Percentiles rank a stretch among this genome's conserved stretches.
These are phyloP conservation scores for Bipolaris zeicola DNA, from an alignment of 2,329 filamentous ascomycete species.

Conservation along the genomic window DNA sequence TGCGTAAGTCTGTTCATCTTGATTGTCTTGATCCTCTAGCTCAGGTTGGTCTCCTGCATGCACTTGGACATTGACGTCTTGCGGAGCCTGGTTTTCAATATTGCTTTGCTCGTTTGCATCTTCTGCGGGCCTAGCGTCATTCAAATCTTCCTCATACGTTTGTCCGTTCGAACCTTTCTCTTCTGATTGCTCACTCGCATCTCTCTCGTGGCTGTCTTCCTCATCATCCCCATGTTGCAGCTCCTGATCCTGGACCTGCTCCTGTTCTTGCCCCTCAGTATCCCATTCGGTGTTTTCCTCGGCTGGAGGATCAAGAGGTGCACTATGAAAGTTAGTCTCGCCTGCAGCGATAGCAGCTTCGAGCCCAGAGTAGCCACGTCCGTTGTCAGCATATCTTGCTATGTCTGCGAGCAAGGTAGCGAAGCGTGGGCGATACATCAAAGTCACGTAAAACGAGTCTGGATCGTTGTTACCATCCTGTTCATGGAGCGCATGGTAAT, in stretches of 20 bases:
- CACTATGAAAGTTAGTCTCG: constrained; percentile 33
- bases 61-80: not conserved
- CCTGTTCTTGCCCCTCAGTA: constrained; percentile 17
- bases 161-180: constrained; percentile 6
- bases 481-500: constrained; percentile 63
- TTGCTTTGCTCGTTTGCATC: not conserved
- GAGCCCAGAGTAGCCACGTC: constrained; percentile 62
- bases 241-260: constrained; percentile 8
- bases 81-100: not conserved
- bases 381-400: constrained; percentile 58
- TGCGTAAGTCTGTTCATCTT: not conserved
- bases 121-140: not conserved
- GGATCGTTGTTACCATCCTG: constrained; percentile 63
- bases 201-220: not conserved
- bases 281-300: constrained; percentile 32
- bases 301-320: constrained; percentile 23
- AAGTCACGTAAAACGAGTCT: constrained; percentile 63
- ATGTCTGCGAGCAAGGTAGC: constrained; percentile 59
- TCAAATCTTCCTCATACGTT: not conserved
- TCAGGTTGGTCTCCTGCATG: not conserved
- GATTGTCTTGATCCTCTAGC: not conserved
- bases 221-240: not conserved
- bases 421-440: constrained; percentile 62
- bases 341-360: constrained; percentile 35
- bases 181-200: constrained; percentile 1